Evolutionary conservation across 2,329 filamentous ascomycete genomes (phyloP).

Genomic region (Fusarium euwallaceae): DNA sequence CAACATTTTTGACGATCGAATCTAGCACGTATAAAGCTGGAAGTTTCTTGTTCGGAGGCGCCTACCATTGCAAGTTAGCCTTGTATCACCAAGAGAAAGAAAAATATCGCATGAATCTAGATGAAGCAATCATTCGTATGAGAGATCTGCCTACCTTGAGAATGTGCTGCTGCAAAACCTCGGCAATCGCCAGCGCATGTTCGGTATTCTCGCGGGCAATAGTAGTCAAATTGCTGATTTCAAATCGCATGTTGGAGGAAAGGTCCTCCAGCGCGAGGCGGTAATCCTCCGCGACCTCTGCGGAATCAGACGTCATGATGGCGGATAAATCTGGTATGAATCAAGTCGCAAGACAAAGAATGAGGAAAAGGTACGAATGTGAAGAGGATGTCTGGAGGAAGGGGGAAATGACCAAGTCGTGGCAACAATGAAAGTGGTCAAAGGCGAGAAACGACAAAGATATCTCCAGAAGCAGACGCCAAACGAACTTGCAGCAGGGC

Average conservation of each 20-base stretch:
- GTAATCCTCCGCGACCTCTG: conserved; percentile 95
- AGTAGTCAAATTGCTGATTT: conserved; percentile 97
- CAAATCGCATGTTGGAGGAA: conserved; percentile 89
- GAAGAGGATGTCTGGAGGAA: conserved; percentile 19
- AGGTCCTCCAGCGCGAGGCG: conserved; percentile 93
- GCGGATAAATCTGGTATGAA: conserved; percentile 28
- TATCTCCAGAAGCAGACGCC: conserved; percentile 12
- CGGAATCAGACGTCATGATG: conserved; percentile 69
- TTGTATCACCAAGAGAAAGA: neutral
- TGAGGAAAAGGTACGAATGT: conserved; percentile 17
- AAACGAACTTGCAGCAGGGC: conserved; percentile 21
- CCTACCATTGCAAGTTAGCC: conserved; percentile 69
- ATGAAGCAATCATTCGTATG: neutral
- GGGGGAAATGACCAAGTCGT: conserved; percentile 19
- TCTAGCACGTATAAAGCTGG: conserved; percentile 98
- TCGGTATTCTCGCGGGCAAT: conserved; percentile 98
- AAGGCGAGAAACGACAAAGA: conserved; percentile 13
- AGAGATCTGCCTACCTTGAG: conserved; percentile 78
- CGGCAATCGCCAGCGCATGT: conserved; percentile 92
- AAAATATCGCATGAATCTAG: neutral
- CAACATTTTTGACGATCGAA: conserved; percentile 98
- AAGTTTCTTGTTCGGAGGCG: conserved; percentile 87
- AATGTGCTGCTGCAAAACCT: conserved; percentile 92
- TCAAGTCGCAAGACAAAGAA: conserved; percentile 17
- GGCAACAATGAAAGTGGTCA: conserved; percentile 16